Evolutionary conservation across 2,329 filamentous ascomycete genomes (phyloP).

Genomic region (Pseudogymnoascus sp.): DNA sequence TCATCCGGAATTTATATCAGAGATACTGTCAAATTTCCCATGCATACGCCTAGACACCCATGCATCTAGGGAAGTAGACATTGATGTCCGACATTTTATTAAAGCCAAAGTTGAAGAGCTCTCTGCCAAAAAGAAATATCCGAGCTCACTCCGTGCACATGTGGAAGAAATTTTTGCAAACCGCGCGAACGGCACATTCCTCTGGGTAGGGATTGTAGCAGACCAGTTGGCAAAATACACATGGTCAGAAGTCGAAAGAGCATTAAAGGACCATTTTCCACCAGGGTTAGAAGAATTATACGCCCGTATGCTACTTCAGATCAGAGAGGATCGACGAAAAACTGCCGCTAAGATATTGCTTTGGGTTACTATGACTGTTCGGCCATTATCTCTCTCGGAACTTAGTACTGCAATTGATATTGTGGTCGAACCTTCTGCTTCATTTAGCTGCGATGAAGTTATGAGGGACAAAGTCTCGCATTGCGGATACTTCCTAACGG

Average conservation of each 20-base stretch:
- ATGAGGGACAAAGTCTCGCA: conserved; percentile 17
- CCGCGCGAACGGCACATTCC: conserved; percentile 28
- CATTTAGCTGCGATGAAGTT: conserved; percentile 15
- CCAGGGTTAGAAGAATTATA: conserved; percentile 25
- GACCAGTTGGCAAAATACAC: conserved; percentile 13
- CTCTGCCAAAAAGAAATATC: conserved; percentile 15
- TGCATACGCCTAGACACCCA: conserved; percentile 24
- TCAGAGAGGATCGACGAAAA: conserved; percentile 16
- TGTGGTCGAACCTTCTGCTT: neutral
- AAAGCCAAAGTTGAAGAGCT: conserved; percentile 18
- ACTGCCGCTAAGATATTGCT: conserved; percentile 20
- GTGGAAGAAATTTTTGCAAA: conserved; percentile 17
- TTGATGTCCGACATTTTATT: conserved; percentile 26
- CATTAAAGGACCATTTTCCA: conserved; percentile 19
- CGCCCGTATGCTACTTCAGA: conserved; percentile 24
- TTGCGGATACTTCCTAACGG: conserved; percentile 20
- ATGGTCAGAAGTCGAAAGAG: conserved; percentile 17
- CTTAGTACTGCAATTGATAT: conserved; percentile 19
- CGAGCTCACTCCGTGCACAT: conserved; percentile 10
- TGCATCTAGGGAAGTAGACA: conserved; percentile 16
- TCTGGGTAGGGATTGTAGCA: conserved; percentile 25
- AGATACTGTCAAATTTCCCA: conserved; percentile 12
- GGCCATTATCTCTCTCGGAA: conserved; percentile 24
- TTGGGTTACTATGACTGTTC: conserved; percentile 24
- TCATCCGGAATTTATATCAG: conserved; percentile 13